Evolutionary conservation across 345 rosid genomes (phyloP).

Genomic region (Syzygium grande): DNA sequence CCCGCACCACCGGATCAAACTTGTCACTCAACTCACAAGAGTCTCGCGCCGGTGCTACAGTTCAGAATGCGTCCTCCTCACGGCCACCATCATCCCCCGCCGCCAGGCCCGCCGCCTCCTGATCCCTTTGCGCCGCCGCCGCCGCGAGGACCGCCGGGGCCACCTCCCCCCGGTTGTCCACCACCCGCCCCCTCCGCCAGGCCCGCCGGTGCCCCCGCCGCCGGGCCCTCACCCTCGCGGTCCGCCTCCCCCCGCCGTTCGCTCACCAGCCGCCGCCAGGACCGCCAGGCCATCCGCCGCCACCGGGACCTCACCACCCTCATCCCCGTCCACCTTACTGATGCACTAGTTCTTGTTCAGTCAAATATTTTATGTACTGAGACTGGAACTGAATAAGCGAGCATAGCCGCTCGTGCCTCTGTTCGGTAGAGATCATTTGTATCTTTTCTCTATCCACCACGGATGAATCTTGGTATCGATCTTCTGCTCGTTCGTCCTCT

Average conservation of each 20-base stretch:
- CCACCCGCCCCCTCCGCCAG: slow-evolving; percentile 9
- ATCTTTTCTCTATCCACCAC: background rate
- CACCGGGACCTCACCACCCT: slow-evolving; percentile 9
- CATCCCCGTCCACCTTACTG: slow-evolving; percentile 3
- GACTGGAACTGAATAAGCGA: background rate
- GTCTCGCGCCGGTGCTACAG: background rate
- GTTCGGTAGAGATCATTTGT: background rate
- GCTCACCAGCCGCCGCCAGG: slow-evolving; percentile 12
- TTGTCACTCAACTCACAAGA: background rate
- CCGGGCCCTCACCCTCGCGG: background rate
- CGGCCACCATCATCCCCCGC: slow-evolving; percentile 12
- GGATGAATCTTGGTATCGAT: background rate
- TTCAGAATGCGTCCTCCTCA: background rate
- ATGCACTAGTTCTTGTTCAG: background rate
- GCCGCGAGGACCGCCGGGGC: slow-evolving; percentile 1
- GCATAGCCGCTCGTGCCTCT: background rate
- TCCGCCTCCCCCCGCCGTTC: slow-evolving; percentile 18
- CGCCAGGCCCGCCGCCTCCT: slow-evolving; percentile 3
- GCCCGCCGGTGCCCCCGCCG: slow-evolving; percentile 4
- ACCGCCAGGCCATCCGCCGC: background rate
- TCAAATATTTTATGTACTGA: background rate
- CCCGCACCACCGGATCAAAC: background rate
- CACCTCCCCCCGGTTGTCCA: slow-evolving; percentile 11
- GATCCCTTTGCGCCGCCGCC: slow-evolving; percentile 2
- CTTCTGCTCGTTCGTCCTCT: background rate